Evolutionary conservation across 2,329 filamentous ascomycete genomes (phyloP).

Genomic region (Byssoonygena ceratinophila): DNA sequence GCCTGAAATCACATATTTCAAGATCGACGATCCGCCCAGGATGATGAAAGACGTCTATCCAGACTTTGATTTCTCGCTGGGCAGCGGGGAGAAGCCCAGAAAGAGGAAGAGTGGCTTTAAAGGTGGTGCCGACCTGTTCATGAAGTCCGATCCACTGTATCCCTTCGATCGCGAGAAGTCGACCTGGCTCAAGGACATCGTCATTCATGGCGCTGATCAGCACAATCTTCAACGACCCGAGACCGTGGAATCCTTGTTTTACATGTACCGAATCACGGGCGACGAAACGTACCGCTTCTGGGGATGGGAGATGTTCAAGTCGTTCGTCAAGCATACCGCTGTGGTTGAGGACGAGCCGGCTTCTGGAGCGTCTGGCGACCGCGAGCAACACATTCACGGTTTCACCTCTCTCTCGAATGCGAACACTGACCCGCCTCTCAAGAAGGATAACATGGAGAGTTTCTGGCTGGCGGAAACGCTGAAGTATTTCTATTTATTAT

Average conservation of each 20-base stretch:
- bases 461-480: slow-evolving; percentile 98
- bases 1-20: slow-evolving; percentile 87
- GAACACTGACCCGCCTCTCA: slow-evolving; percentile 55
- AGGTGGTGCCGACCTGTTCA: slow-evolving; percentile 25
- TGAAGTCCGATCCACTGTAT: slow-evolving; percentile 29
- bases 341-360: slow-evolving; percentile 48
- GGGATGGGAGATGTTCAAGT: slow-evolving; percentile 98
- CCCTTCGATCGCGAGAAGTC: slow-evolving; percentile 21
- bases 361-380: not conserved
- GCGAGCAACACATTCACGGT: slow-evolving; percentile 39
- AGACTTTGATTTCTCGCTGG: slow-evolving; percentile 23
- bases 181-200: slow-evolving; percentile 65
- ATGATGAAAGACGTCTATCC: slow-evolving; percentile 29
- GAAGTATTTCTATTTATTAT: slow-evolving; percentile 95
- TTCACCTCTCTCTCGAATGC: slow-evolving; percentile 76
- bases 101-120: not conserved
- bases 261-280: slow-evolving; percentile 97
- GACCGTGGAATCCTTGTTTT: slow-evolving; percentile 91
- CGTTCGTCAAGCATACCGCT: slow-evolving; percentile 75
- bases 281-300: slow-evolving; percentile 82
- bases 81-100: slow-evolving; percentile 26
- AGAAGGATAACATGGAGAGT: slow-evolving; percentile 91
- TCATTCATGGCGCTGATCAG: slow-evolving; percentile 67
- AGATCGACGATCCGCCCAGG: slow-evolving; percentile 58
- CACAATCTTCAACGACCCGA: slow-evolving; percentile 95